A percentile compares a stretch with the other conserved stretches of the same genome.
Conservation (phyloP, 164 flowering plant genomes). For the Litsea cubeba region DNA sequence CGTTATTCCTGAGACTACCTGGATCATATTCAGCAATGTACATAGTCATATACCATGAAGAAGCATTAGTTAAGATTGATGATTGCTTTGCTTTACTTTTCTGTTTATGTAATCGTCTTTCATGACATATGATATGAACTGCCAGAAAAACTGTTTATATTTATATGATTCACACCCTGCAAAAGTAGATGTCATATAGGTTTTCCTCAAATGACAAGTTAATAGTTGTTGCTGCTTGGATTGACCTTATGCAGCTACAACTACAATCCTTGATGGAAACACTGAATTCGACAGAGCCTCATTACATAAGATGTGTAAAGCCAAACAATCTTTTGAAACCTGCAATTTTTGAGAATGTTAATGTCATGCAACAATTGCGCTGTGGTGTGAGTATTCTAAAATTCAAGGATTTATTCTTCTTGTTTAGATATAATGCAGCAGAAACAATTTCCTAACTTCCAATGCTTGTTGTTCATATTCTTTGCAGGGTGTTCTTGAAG, state of each 20-base stretch:
- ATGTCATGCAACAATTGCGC: constrained; percentile 84
- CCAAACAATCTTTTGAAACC: constrained; percentile 95
- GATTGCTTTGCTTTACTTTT: too few species aligned
- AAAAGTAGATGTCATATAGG: too few species aligned
- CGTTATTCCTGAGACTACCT: too few species aligned
- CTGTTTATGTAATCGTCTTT: too few species aligned
- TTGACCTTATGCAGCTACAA: constrained; percentile 48
- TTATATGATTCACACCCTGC: too few species aligned
- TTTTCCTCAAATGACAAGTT: too few species aligned
- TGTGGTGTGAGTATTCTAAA: constrained; percentile 77
- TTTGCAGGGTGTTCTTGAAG: constrained; percentile 91
- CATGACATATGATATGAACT: too few species aligned
- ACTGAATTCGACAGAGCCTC: constrained; percentile 88
- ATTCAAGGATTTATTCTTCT: background rate
- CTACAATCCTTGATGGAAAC: constrained; percentile 98
- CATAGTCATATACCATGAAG: too few species aligned
- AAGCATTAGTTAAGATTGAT: too few species aligned
- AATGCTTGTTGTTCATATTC: background rate
- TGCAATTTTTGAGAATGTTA: constrained; percentile 84
- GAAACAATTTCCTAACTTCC: background rate
- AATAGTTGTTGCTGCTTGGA: too few species aligned
- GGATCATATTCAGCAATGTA: too few species aligned
- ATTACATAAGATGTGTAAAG: constrained; percentile 98
- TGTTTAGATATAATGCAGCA: background rate
- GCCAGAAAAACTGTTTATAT: too few species aligned